Percentiles rank a stretch among this genome's conserved stretches.
Conservation (phyloP, 805 yeast genomes). For the Candida tammaniensis region DNA sequence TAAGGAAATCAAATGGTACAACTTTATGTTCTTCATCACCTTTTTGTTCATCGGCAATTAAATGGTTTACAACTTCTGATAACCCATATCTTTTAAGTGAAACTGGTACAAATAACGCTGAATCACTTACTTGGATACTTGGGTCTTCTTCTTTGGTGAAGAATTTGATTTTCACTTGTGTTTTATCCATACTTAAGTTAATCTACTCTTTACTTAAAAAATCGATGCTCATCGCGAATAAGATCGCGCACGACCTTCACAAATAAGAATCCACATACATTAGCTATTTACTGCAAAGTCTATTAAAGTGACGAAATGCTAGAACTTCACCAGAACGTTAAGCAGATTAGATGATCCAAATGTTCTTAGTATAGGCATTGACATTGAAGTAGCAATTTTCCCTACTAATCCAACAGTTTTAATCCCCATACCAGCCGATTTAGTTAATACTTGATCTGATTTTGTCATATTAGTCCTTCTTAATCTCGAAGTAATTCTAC, state of each 20-base stretch:
- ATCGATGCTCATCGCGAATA: too few relatives aligned
- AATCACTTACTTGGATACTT: conserved; percentile 63
- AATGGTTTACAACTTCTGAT: conserved; percentile 92
- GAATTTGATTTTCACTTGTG: conserved; percentile 79
- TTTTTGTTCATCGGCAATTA: conserved; percentile 47
- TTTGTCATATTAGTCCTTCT: conserved; percentile 13
- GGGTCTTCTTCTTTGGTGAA: conserved; percentile 84
- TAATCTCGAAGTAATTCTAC: conserved; percentile 21
- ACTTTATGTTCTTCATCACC: conserved; percentile 45
- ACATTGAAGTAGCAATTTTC: conserved; percentile 17
- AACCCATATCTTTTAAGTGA: conserved; percentile 85
- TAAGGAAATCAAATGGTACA: conserved; percentile 88
- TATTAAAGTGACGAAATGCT: too few relatives aligned
- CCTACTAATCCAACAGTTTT: conserved; percentile 20
- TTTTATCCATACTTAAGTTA: conserved; percentile 23
- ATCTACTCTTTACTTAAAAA: not conserved
- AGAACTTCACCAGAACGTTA: conserved; percentile 17
- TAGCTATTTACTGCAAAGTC: too few relatives aligned
- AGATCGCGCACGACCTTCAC: too few relatives aligned
- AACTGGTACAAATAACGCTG: conserved; percentile 86
- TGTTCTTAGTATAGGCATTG: conserved; percentile 17
- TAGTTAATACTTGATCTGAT: conserved; percentile 15
- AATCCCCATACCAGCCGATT: conserved; percentile 18
- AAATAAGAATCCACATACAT: too few relatives aligned
- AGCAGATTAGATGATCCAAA: conserved; percentile 13